These are phyloP conservation scores for Lichtheimia ramosa DNA, from an alignment of 371 early-diverging fungal genomes.

Conservation along the genomic window DNA sequence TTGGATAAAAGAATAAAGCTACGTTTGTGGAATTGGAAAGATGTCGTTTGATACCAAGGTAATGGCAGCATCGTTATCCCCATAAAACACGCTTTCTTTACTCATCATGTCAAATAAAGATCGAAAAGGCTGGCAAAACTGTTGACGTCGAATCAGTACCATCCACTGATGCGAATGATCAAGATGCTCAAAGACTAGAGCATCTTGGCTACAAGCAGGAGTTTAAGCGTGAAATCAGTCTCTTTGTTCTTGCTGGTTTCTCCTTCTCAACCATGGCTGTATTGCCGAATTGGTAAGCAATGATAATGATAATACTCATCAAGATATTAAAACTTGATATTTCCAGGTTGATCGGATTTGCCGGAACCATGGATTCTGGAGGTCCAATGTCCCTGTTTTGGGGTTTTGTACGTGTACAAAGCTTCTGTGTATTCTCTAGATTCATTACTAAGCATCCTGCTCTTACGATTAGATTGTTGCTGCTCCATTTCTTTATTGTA, in stretches of 20 bases:
- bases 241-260: slow-evolving; percentile 32
- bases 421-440: too few relatives aligned
- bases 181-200: slow-evolving; percentile 21
- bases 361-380: slow-evolving; percentile 15
- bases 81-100: too few relatives aligned
- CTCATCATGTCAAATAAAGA: too few relatives aligned
- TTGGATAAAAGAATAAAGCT: too few relatives aligned
- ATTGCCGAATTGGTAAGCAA: slow-evolving; percentile 27
- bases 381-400: slow-evolving; percentile 16
- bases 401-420: slow-evolving; percentile 16
- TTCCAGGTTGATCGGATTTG: slow-evolving; percentile 19
- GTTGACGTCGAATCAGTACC: too few relatives aligned
- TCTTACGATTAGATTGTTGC: slow-evolving; percentile 24
- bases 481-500: slow-evolving; percentile 34
- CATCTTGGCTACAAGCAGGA: slow-evolving; percentile 33
- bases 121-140: too few relatives aligned
- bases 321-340: not conserved
- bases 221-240: slow-evolving; percentile 29
- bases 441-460: too few relatives aligned
- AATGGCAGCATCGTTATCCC: too few relatives aligned
- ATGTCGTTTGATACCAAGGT: too few relatives aligned
- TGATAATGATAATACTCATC: not conserved
- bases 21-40: too few relatives aligned
- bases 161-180: not conserved
- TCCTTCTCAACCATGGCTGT: slow-evolving; percentile 38